Conservation (phyloP, 306 rosid species). For the barrel medic (Medicago truncatula) region MtrunA17r5.0-ANR NC_053044.1:26752501-26753000, state of each 20-base stretch:
- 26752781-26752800: background rate
- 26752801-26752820: background rate
- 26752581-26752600: background rate
- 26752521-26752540: too few relatives aligned
- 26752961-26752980: background rate
- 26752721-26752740: slow-evolving; percentile 24
- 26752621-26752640: background rate
- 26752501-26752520: background rate
- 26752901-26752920: too few relatives aligned
- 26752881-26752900: background rate
- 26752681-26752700: background rate
- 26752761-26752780: background rate
- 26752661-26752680: too few relatives aligned
- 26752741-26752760: background rate
- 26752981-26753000: background rate
- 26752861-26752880: background rate
- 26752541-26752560: background rate
- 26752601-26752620: too few relatives aligned
- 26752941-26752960: slow-evolving; percentile 11
- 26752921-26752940: background rate
- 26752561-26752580: background rate
- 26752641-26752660: background rate
- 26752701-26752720: slow-evolving; percentile 15
- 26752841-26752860: background rate
- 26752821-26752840: background rate